Base-by-base conservation (phyloP, 1,284 basidiomycete genomes). In the Ustilago lituana region DNA sequence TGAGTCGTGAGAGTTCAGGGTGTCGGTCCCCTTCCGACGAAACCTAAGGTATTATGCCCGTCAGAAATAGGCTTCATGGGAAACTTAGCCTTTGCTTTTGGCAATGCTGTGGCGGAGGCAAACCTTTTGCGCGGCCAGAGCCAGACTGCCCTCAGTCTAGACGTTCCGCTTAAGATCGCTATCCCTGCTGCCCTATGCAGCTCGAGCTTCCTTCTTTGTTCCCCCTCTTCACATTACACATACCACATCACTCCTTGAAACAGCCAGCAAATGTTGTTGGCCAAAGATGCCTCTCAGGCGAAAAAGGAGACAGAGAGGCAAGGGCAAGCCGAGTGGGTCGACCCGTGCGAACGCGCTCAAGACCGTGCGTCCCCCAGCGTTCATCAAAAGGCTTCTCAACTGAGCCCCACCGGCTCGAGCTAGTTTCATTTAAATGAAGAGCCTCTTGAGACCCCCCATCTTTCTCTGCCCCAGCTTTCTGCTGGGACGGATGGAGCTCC, bases 391-490 rank as follows among this genome's bases (percentile, higher is more conserved):
- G 50, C 40, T 45, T 26, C 29, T 17, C 35, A 51, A 17, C 32
- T 46, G 51, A 40, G 45, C 26, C 41, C 56, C 45, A 44, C 48
- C 47, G n/a, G 23, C 4, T 38, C 14, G 38, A 59, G 51, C 55
- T 46, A 31, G 27, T 47, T 55, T 51, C 51, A 44, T 51, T 59
- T 55, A 65, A 64, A 58, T 54, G 43, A 59, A 54, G 51, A 40
- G 19, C 36, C 43, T 39, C 36, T 39, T 31, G 35, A 41, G 33
- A 9, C 31, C 54, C 41, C 47, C 38, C 45, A 36, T 40, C 32
- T 26, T 32, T 11, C 29, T 24, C 29, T 17, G 19, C 29, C 46
- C 43, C 35, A 41, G 44, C 32, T 47, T 55, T 33, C 20, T 41
- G 26, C 27, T 20, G 29, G 38, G 48, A 52, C 60, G 51, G 43